phyloP scores from a whole-genome alignment of 306 rosid genomes.

The Vigna mungo region DNA sequence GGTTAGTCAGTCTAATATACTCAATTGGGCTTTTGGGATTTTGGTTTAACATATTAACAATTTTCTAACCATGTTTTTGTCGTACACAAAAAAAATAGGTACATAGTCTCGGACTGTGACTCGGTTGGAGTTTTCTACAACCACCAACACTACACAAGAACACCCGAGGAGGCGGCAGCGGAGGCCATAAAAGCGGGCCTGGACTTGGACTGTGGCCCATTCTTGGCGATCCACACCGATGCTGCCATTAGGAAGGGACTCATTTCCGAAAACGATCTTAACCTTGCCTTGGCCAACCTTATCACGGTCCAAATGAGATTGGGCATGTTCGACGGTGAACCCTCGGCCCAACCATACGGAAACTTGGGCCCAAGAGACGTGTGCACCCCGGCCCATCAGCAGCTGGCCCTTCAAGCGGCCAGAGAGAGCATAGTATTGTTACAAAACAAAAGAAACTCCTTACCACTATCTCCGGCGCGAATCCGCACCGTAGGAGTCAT shows the following conservation, averaged over 20 bases:
- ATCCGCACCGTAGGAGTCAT: constrained; percentile 73
- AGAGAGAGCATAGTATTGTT: constrained; percentile 81
- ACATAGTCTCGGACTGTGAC: constrained; percentile 94
- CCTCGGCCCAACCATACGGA: constrained; percentile 65
- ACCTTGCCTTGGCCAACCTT: constrained; percentile 72
- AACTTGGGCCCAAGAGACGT: constrained; percentile 70
- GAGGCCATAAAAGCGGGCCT: constrained; percentile 73
- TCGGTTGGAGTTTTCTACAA: constrained; percentile 73
- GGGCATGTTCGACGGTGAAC: constrained; percentile 90
- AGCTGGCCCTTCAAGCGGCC: constrained; percentile 85
- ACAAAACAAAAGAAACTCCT: constrained; percentile 51
- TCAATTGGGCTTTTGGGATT: background rate
- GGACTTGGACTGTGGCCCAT: constrained; percentile 93
- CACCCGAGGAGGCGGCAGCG: constrained; percentile 88
- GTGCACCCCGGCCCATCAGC: constrained; percentile 66
- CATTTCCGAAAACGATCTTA: constrained; percentile 56
- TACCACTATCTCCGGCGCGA: constrained; percentile 61
- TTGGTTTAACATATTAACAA: background rate
- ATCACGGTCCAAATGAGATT: constrained; percentile 85
- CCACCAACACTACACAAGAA: constrained; percentile 76
- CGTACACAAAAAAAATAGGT: constrained; percentile 45
- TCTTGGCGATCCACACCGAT: constrained; percentile 70
- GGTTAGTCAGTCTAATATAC: constrained; percentile 54
- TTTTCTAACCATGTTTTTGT: too few relatives aligned
- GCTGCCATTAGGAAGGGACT: constrained; percentile 62